phyloP scores from a whole-genome alignment of 1,284 basidiomycete species.

The Leccinum fallax region DNA sequence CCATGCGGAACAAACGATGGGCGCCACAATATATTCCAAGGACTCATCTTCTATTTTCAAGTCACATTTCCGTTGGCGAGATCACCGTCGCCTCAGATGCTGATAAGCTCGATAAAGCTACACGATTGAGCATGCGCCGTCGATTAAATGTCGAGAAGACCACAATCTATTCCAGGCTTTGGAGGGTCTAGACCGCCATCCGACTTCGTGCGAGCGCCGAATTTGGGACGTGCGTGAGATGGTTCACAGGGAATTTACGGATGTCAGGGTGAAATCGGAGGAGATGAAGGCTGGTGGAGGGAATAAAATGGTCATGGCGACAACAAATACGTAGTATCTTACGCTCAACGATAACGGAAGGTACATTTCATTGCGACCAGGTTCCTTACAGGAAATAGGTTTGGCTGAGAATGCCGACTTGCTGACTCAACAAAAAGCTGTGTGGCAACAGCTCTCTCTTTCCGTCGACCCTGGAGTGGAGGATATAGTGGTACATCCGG shows the following conservation, averaged over 20 bases:
- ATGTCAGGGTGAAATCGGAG: background rate
- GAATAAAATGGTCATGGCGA: background rate
- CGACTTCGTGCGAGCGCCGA: background rate
- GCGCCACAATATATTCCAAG: background rate
- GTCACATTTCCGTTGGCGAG: background rate
- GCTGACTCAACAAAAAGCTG: background rate
- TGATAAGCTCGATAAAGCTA: background rate
- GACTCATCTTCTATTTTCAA: background rate
- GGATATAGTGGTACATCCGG: background rate
- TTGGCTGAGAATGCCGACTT: background rate
- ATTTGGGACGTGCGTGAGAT: background rate
- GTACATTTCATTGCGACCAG: background rate
- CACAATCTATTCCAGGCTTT: background rate
- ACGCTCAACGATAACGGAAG: background rate
- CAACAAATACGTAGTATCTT: no score
- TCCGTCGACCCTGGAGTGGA: background rate
- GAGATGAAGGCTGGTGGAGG: background rate
- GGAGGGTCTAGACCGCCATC: background rate
- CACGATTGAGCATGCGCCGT: background rate
- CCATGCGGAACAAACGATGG: background rate
- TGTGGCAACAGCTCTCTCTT: background rate
- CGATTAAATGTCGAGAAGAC: background rate
- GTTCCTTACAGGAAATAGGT: background rate
- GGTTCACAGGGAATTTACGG: background rate
- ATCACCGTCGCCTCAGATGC: background rate